Percentiles rank a stretch among this genome's conserved stretches.
Conservation (phyloP, 345 rosid genomes). For the Aurinia saxatilis region DNA sequence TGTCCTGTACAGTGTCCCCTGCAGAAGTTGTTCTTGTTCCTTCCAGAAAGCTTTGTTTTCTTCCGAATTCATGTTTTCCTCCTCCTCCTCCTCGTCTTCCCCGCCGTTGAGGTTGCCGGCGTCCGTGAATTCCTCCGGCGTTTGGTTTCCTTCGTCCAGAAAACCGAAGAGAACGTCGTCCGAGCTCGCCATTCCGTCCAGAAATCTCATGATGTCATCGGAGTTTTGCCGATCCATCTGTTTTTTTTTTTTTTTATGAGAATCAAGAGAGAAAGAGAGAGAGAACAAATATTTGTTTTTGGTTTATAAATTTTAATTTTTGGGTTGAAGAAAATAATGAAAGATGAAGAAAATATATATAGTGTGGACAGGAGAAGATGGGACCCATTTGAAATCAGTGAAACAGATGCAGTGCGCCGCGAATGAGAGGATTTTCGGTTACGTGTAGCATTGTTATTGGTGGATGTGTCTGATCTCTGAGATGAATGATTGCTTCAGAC, state of each 20-base stretch:
- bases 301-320: not conserved
- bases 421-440: not conserved
- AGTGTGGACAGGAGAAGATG: not conserved
- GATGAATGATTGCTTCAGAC: slow-evolving; percentile 29
- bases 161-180: slow-evolving; percentile 59
- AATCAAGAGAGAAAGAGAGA: no score
- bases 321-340: not conserved
- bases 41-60: slow-evolving; percentile 66
- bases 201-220: slow-evolving; percentile 41
- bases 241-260: no score
- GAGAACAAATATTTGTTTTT: no score
- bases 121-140: slow-evolving; percentile 19
- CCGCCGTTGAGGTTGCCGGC: slow-evolving; percentile 10
- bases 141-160: slow-evolving; percentile 32
- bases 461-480: not conserved
- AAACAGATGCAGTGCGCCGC: slow-evolving; percentile 60
- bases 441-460: slow-evolving; percentile 32
- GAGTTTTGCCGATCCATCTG: slow-evolving; percentile 32
- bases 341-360: not conserved
- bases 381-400: slow-evolving; percentile 24
- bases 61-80: slow-evolving; percentile 28
- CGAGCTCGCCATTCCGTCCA: slow-evolving; percentile 47
- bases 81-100: slow-evolving; percentile 20
- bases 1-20: slow-evolving; percentile 65
- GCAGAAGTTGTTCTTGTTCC: slow-evolving; percentile 57